Evolutionary conservation across 2,329 filamentous ascomycete species (phyloP).

Genomic region (Hypoxylon sp.): DNA sequence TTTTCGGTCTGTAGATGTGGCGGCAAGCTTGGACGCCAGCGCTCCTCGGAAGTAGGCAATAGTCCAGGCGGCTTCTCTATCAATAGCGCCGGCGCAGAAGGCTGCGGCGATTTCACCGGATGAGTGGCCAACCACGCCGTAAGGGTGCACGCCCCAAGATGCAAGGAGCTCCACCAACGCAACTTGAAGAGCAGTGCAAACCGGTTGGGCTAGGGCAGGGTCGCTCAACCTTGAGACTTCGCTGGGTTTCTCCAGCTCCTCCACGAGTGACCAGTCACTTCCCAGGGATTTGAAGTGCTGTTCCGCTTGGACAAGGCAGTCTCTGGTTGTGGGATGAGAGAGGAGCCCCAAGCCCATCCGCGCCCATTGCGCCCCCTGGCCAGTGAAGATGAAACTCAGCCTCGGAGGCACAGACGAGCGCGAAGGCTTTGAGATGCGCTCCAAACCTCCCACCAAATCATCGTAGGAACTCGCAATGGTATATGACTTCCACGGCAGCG

Average conservation of each 20-base stretch:
- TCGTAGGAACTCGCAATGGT: too few species aligned
- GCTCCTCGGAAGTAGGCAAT: conserved; percentile 46
- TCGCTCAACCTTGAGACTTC: conserved; percentile 20
- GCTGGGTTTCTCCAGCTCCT: conserved; percentile 1
- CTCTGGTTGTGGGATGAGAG: conserved; percentile 30
- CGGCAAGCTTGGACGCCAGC: conserved; percentile 37
- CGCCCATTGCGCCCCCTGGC: conserved; percentile 40
- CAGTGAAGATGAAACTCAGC: conserved; percentile 42
- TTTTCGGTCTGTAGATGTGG: too few species aligned
- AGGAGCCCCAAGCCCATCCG: conserved; percentile 36
- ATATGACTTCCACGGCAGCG: too few species aligned
- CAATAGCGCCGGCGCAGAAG: conserved; percentile 37
- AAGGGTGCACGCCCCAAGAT: conserved; percentile 34
- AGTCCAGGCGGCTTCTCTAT: conserved; percentile 42
- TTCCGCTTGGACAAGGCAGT: conserved; percentile 11
- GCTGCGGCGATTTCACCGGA: conserved; percentile 49
- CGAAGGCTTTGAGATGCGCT: too few species aligned
- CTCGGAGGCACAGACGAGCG: too few species aligned
- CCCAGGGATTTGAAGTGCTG: conserved; percentile 19
- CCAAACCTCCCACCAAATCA: too few species aligned
- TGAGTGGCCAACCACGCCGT: conserved; percentile 45
- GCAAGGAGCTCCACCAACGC: conserved; percentile 45
- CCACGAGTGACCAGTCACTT: conserved; percentile 30
- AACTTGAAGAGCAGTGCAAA: conserved; percentile 45
- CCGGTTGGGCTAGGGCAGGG: conserved; percentile 40